Percentiles rank a stretch among this genome's conserved stretches.
phyloP scores from a whole-genome alignment of 805 yeast genomes.

The Scheffersomyces spartinae region DNA sequence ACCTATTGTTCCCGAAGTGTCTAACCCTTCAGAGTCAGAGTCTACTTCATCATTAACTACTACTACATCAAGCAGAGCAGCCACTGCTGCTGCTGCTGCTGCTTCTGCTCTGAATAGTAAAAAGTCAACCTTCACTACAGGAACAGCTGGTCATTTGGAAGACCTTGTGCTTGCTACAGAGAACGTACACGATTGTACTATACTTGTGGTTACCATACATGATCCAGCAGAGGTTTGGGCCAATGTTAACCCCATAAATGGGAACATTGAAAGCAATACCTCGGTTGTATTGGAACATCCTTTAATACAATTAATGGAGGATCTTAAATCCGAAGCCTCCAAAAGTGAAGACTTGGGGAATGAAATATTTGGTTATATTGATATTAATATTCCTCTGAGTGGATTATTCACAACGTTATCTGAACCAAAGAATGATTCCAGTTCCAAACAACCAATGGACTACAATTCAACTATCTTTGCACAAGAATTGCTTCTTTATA shows the following conservation, averaged over 20 bases:
- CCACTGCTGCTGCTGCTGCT: too few relatives aligned
- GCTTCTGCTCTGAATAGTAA: constrained; percentile 11
- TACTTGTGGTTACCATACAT: constrained; percentile 63
- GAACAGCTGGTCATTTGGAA: constrained; percentile 39
- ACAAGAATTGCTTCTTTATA: constrained; percentile 64
- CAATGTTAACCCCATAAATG: constrained; percentile 65
- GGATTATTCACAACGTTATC: constrained; percentile 26
- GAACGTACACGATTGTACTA: constrained; percentile 49
- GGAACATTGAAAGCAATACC: constrained; percentile 60
- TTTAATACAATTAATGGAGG: constrained; percentile 47
- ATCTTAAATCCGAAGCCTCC: too few relatives aligned
- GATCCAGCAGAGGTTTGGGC: constrained; percentile 95
- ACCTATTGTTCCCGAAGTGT: constrained; percentile 50
- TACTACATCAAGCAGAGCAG: too few relatives aligned
- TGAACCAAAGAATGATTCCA: constrained; percentile 29
- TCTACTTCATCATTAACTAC: too few relatives aligned
- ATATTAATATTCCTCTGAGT: constrained; percentile 65
- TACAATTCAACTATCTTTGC: constrained; percentile 57
- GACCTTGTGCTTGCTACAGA: constrained; percentile 66
- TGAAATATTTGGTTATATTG: constrained; percentile 59
- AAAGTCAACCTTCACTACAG: constrained; percentile 18
- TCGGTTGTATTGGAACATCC: constrained; percentile 73
- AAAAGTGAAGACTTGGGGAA: constrained; percentile 34
- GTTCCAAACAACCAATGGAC: constrained; percentile 7
- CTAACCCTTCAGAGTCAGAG: too few relatives aligned